These are phyloP conservation scores for Thraustochytrium striatum DNA, from an alignment of 352 stramenopile species.

Conservation along the genomic window DNA sequence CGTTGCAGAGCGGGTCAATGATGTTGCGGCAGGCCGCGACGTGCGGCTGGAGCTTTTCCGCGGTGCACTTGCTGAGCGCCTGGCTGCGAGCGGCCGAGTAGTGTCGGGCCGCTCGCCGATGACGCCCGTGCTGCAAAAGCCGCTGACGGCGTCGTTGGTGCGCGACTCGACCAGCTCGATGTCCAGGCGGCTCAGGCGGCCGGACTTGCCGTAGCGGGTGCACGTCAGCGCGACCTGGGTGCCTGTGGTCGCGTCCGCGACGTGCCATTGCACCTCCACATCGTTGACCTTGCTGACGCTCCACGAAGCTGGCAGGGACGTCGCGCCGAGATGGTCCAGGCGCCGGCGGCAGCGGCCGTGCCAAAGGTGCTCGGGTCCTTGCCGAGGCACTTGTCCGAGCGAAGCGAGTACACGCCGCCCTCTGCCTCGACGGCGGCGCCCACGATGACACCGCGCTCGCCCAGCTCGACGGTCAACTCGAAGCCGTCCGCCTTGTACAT, in stretches of 20 bases:
- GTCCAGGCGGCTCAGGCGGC: neutral
- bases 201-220: neutral
- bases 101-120: neutral
- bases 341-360: neutral
- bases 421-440: neutral
- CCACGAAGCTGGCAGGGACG: neutral
- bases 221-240: neutral
- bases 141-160: neutral
- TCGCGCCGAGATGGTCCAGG: neutral
- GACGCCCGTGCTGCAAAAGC: conserved; percentile 2
- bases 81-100: neutral
- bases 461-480: conserved; percentile 10
- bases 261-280: conserved; percentile 1
- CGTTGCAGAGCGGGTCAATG: neutral
- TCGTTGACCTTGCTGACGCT: neutral
- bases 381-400: neutral
- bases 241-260: neutral
- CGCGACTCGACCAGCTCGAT: neutral
- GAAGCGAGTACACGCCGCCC: neutral
- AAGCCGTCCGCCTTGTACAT: conserved; percentile 27
- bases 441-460: conserved; percentile 30
- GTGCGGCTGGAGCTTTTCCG: neutral
- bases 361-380: neutral
- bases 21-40: conserved; percentile 6
- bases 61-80: conserved; percentile 12